Conservation (phyloP, 2,329 filamentous ascomycete species). For the Pyricularia pennisetigena region DNA sequence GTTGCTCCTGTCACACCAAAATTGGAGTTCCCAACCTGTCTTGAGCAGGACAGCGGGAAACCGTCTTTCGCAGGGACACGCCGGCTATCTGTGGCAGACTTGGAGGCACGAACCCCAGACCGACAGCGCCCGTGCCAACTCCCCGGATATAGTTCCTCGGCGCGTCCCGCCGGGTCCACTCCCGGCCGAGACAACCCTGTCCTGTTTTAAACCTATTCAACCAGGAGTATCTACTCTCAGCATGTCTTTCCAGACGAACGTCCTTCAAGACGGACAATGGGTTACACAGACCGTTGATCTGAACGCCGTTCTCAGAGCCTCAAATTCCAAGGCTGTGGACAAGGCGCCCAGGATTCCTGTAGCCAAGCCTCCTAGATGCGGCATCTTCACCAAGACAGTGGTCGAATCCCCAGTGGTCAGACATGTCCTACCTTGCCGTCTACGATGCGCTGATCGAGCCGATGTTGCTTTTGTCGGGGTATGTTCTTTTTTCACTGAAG, state of each 20-base stretch:
- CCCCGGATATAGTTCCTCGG: constrained; percentile 8
- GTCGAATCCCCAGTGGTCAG: constrained; percentile 66
- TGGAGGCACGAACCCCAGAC: background rate
- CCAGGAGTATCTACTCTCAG: background rate
- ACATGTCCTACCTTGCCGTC: constrained; percentile 68
- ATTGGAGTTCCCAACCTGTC: background rate
- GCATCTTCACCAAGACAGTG: constrained; percentile 70
- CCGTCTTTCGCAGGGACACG: background rate
- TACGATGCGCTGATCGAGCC: constrained; percentile 60
- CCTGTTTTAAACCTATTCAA: background rate
- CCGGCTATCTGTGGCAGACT: background rate
- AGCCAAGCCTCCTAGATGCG: constrained; percentile 35
- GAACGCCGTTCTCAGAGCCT: constrained; percentile 29
- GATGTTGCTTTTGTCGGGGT: constrained; percentile 83
- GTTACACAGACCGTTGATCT: constrained; percentile 42
- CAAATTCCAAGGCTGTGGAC: constrained; percentile 10
- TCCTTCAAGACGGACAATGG: constrained; percentile 45
- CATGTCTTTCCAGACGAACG: constrained; percentile 44
- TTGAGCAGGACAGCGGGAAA: background rate
- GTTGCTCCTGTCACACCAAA: background rate
- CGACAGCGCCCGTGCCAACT: background rate
- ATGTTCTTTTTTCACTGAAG: constrained; percentile 22
- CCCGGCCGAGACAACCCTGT: background rate
- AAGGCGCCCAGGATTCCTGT: constrained; percentile 4
- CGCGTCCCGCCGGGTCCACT: constrained; percentile 8